Conservation (phyloP, 257 asterid species). For the Lantana camara region DNA sequence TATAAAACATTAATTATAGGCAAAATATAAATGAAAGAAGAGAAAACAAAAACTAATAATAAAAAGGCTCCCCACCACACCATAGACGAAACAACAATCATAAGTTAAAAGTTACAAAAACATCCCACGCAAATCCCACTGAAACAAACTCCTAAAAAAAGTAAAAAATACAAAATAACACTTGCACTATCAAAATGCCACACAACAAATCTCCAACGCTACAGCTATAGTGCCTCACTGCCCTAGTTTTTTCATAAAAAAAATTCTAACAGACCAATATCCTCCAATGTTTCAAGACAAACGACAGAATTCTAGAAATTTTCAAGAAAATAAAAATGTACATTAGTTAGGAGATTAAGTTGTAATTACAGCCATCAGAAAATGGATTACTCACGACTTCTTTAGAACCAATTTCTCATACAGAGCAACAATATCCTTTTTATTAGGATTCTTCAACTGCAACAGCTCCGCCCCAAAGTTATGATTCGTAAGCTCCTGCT, state of each 20-base stretch:
- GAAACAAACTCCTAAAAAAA: neutral
- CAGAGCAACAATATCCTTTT: conserved; percentile 72
- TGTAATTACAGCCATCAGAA: conserved; percentile 10
- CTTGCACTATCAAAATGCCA: conserved; percentile 1
- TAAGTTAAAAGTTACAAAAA: neutral
- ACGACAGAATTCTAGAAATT: neutral
- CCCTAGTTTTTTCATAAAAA: neutral
- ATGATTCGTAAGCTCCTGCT: conserved; percentile 71
- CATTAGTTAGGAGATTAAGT: neutral
- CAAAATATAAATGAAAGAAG: too few species aligned
- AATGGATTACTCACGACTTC: conserved; percentile 32
- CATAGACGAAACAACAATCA: neutral
- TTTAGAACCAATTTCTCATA: conserved; percentile 67
- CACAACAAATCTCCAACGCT: neutral
- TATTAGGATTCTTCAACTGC: conserved; percentile 62
- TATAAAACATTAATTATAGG: too few species aligned
- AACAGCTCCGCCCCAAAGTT: conserved; percentile 77
- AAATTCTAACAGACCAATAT: conserved; percentile 1
- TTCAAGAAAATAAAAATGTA: neutral
- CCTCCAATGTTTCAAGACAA: conserved; percentile 8
- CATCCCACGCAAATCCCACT: neutral
- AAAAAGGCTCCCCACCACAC: too few species aligned
- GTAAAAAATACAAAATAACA: too few species aligned
- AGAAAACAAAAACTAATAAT: too few species aligned
- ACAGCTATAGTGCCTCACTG: conserved; percentile 13